Evolutionary conservation across 2,329 filamentous ascomycete species (phyloP).

Genomic region (Cryphonectria japonica): DNA sequence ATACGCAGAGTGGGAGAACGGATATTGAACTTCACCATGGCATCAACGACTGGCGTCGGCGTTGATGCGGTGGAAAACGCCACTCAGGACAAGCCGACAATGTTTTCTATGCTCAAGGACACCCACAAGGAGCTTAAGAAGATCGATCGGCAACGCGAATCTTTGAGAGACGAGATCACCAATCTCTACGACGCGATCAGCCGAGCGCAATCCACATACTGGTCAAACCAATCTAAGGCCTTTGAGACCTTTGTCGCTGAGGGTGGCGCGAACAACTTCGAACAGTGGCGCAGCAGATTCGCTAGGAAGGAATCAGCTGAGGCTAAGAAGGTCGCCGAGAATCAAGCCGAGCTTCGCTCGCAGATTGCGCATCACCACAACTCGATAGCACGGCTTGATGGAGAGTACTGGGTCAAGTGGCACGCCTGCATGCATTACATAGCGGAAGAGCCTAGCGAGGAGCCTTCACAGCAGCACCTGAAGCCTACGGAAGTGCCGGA

Average conservation of each 20-base stretch:
- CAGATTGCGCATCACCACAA: neutral
- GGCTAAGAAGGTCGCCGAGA: neutral
- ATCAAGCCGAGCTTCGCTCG: neutral
- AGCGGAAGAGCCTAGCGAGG: neutral
- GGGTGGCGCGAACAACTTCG: neutral
- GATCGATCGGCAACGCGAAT: slow-evolving; percentile 10
- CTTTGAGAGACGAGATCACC: neutral
- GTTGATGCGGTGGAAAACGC: neutral
- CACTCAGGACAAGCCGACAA: neutral
- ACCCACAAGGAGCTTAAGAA: slow-evolving; percentile 1
- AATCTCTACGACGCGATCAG: neutral
- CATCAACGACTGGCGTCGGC: neutral
- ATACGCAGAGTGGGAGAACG: neutral
- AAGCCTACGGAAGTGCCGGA: neutral
- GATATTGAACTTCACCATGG: neutral
- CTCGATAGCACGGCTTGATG: neutral
- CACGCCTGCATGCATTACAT: neutral
- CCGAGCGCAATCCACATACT: slow-evolving; percentile 5
- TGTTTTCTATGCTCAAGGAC: neutral
- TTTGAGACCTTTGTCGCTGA: neutral
- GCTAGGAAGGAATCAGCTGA: slow-evolving; percentile 1
- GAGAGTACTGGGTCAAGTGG: slow-evolving; percentile 21
- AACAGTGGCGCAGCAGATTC: slow-evolving; percentile 11
- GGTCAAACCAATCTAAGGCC: neutral
- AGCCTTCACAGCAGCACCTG: neutral